Conservation (phyloP, 2,329 filamentous ascomycete species). For the Xylariaceae sp. region DNA sequence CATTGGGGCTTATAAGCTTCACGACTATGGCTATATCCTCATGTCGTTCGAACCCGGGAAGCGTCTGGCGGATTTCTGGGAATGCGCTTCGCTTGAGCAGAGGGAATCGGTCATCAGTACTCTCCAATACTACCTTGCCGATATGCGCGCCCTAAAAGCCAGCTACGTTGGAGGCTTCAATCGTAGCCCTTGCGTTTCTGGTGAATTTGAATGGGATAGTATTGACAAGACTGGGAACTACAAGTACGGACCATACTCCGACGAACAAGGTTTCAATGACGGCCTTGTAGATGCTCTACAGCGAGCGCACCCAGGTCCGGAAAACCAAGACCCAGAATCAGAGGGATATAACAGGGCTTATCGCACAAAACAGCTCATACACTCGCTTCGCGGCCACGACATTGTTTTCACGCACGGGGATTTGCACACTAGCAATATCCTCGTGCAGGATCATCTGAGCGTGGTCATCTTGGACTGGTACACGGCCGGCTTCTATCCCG, state of each 20-base stretch:
- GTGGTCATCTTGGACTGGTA: conserved; percentile 14
- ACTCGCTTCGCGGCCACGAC: conserved; percentile 12
- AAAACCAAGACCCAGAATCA: conserved; percentile 9
- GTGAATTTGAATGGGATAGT: conserved; percentile 10
- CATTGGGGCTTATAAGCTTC: conserved; percentile 7
- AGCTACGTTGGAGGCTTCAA: conserved; percentile 11
- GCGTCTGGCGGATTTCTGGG: conserved; percentile 6
- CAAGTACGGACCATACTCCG: conserved; percentile 13
- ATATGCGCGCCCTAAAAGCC: conserved; percentile 12
- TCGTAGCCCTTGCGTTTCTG: conserved; percentile 2
- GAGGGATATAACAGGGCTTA: conserved; percentile 3
- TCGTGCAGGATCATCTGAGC: conserved; percentile 10
- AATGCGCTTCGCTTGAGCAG: conserved; percentile 2
- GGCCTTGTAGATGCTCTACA: conserved; percentile 9
- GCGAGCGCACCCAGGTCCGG: conserved; percentile 3
- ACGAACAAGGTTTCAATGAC: conserved; percentile 10
- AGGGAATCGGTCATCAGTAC: conserved; percentile 7
- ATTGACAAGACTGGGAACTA: neutral
- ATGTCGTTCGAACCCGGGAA: conserved; percentile 11
- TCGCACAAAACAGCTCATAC: conserved; percentile 7
- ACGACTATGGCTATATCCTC: conserved; percentile 5
- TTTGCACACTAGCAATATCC: conserved; percentile 10
- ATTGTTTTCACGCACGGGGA: conserved; percentile 17
- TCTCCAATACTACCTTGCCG: neutral
- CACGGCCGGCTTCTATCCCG: conserved; percentile 13